Base-by-base conservation (phyloP, 1,284 basidiomycete genomes). In the Ustilago crameri region DNA sequence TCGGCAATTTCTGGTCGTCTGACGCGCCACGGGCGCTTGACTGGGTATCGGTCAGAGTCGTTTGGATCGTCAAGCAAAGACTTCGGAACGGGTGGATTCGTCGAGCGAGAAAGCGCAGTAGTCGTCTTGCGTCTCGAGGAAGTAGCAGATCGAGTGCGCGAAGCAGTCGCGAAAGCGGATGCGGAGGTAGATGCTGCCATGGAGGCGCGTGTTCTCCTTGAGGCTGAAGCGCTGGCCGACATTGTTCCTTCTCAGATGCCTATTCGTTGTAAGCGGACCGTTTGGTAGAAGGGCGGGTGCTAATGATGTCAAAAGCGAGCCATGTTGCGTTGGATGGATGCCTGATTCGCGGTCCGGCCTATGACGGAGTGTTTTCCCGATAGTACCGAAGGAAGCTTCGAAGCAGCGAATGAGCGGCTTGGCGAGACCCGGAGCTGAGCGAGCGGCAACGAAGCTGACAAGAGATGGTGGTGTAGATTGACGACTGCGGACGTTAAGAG, bases 151-250 rank as follows among this genome's bases (percentile, higher is more conserved):
- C 27, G 51, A n/a, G n/a, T n/a, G 35, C 46, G 48, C 9, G 56
- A 51, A 14, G 38, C 52, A 22, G 56, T n/a, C 14, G 48, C 44
- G 9, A 34, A 41, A 22, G 44, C 24, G 30, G 60, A 56, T 12
- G 48, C 41, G 20, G 32, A 55, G 8, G 47, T n/a, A 18, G 63
- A 42, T 23, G 53, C 50, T 12, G 64, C 64, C 7, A 61, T 37
- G 0, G 64, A 67, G 9, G 53, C 54, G 20, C 64, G 64, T 20
- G 53, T 61, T 24, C 53, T 40, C 27, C 58, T 45, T 1, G 53
- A 56, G 10, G 45, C n/a, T 9, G 56, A 48, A 18, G 56, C 49
- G 15, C 27, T 17, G 20, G 37, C 20, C 2, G 50, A 56, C 64
- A 67, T 61, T 1, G 5, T 61, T 32, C n/a, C 14, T 17, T 26